phyloP scores from a whole-genome alignment of 2,329 filamentous ascomycete species.

The Cadophora sp. region DNA sequence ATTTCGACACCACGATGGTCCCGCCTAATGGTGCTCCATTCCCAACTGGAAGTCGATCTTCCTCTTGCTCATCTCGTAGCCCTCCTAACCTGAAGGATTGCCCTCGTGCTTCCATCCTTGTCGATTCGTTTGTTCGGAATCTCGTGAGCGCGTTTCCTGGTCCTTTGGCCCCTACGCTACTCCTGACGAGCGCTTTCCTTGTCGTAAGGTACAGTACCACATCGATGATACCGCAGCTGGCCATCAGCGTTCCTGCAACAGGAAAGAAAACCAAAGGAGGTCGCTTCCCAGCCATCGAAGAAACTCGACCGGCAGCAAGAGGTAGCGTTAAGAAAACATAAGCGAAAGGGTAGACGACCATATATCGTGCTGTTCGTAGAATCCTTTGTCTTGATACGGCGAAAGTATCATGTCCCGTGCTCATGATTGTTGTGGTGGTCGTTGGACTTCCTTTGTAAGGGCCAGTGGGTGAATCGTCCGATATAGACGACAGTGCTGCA shows the following conservation, averaged over 20 bases:
- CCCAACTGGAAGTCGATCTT: not conserved
- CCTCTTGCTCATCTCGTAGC: not conserved
- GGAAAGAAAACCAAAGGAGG: slow-evolving; percentile 31
- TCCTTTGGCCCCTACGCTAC: slow-evolving; percentile 8
- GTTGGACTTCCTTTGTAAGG: slow-evolving; percentile 18
- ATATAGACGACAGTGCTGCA: not conserved
- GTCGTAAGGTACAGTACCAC: slow-evolving; percentile 40
- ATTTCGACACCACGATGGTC: slow-evolving; percentile 12
- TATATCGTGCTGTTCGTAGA: slow-evolving; percentile 53
- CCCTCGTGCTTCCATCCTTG: slow-evolving; percentile 6
- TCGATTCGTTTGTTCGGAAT: not conserved
- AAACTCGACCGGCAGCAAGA: slow-evolving; percentile 57
- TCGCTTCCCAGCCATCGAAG: slow-evolving; percentile 50
- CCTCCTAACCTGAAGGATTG: slow-evolving; percentile 4
- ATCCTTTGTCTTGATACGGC: slow-evolving; percentile 32
- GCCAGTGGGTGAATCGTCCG: not conserved
- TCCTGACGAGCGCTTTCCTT: slow-evolving; percentile 36
- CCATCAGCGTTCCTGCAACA: slow-evolving; percentile 38
- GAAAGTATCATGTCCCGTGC: slow-evolving; percentile 29
- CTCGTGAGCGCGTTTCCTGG: not conserved
- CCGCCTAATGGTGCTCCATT: slow-evolving; percentile 4
- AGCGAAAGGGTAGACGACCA: slow-evolving; percentile 58
- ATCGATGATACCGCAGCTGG: slow-evolving; percentile 37
- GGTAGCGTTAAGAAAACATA: slow-evolving; percentile 59
- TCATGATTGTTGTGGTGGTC: slow-evolving; percentile 32